These are phyloP conservation scores for Pisolithus microcarpus DNA, from an alignment of 768 basidiomycete genomes.

Conservation along the genomic window DNA sequence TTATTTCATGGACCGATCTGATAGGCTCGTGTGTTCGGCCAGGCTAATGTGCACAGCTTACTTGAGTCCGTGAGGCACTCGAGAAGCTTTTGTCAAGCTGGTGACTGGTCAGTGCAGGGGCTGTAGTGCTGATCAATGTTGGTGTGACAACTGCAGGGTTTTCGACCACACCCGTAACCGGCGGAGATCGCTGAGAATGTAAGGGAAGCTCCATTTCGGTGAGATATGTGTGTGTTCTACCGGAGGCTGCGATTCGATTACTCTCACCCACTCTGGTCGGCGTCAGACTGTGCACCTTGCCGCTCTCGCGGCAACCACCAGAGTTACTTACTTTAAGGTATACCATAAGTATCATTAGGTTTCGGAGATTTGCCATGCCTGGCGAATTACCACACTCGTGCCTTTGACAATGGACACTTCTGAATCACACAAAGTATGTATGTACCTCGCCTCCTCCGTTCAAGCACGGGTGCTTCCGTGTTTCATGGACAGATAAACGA, in stretches of 20 bases:
- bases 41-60: conserved; percentile 9
- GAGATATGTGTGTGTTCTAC: neutral
- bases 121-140: conserved; percentile 10
- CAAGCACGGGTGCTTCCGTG: neutral
- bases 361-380: too few species aligned
- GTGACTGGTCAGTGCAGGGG: neutral
- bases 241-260: neutral
- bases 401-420: neutral
- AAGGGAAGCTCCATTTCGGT: conserved; percentile 3
- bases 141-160: conserved; percentile 6
- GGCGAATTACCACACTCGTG: neutral
- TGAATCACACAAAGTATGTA: neutral
- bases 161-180: conserved; percentile 2
- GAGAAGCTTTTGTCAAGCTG: neutral
- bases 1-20: conserved; percentile 21
- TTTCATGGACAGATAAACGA: conserved; percentile 4
- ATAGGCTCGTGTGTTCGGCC: conserved; percentile 15
- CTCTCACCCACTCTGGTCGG: too few species aligned
- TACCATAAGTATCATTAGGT: too few species aligned
- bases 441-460: neutral
- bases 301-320: too few species aligned
- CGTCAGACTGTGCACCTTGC: too few species aligned
- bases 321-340: too few species aligned
- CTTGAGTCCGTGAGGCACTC: conserved; percentile 5
- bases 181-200: conserved; percentile 26